phyloP scores from a whole-genome alignment of 371 early-diverging fungal species.

The Mucor plumbeus region DNA sequence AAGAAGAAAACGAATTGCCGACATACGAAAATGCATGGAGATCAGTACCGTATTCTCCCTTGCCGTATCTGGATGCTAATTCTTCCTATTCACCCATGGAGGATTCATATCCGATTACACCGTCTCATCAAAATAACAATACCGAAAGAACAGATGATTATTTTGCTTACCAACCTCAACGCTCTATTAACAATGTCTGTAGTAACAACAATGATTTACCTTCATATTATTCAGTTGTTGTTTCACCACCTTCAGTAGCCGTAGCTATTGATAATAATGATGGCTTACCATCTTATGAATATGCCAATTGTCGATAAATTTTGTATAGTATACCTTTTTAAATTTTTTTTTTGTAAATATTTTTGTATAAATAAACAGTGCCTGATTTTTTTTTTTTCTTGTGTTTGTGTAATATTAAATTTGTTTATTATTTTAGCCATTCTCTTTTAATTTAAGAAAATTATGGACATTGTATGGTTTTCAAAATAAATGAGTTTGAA shows the following conservation, averaged over 20 bases:
- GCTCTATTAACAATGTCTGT: not conserved
- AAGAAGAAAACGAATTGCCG: constrained; percentile 30
- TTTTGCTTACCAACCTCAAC: constrained; percentile 19
- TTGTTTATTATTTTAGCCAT: too few species aligned
- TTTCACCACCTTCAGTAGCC: not conserved
- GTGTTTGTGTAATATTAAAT: too few species aligned
- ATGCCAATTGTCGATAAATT: not conserved
- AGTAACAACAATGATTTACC: not conserved
- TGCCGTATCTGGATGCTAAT: constrained; percentile 11
- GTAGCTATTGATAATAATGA: not conserved
- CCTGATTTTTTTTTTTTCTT: too few species aligned
- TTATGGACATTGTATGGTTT: too few species aligned
- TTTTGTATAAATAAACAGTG: too few species aligned
- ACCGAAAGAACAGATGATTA: constrained; percentile 13
- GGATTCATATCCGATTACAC: constrained; percentile 23
- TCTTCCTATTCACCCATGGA: constrained; percentile 25
- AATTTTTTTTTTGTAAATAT: too few species aligned
- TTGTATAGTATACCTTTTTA: too few species aligned
- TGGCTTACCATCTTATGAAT: constrained; percentile 22
- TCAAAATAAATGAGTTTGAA: too few species aligned
- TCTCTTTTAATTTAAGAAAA: too few species aligned
- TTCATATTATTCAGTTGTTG: constrained; percentile 13
- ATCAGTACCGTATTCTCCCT: constrained; percentile 24
- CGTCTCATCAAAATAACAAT: not conserved
- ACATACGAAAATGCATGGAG: constrained; percentile 42